A percentile compares a stretch with the other conserved stretches of the same genome.
Evolutionary conservation across 441 rosid genomes (phyloP).

Genomic region (Pelargonium cotyledonis): DNA sequence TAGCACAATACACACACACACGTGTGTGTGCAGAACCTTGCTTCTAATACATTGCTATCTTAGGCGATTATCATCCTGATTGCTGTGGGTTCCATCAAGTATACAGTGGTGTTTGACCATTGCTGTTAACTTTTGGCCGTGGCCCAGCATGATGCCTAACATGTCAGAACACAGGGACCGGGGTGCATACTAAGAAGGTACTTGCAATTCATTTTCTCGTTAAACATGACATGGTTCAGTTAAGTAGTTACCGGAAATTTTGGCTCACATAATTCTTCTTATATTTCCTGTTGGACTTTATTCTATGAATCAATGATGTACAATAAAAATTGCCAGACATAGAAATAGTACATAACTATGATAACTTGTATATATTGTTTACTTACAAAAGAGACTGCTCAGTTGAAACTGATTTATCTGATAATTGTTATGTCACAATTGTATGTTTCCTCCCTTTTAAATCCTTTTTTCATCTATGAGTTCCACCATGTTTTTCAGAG

Average conservation of each 20-base stretch:
- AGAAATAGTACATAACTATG: conserved; percentile 64
- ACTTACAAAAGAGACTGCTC: neutral
- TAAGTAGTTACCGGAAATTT: conserved; percentile 9
- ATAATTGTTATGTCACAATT: neutral
- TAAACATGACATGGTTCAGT: conserved; percentile 6
- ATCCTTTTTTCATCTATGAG: neutral
- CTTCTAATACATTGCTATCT: conserved; percentile 12
- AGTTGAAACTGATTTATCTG: too few species aligned
- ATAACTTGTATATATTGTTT: conserved; percentile 9
- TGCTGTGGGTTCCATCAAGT: conserved; percentile 81
- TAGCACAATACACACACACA: neutral
- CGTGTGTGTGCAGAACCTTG: conserved; percentile 4
- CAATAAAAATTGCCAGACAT: conserved; percentile 61
- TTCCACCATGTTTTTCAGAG: neutral
- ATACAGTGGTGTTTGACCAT: conserved; percentile 71
- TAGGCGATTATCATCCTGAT: conserved; percentile 21
- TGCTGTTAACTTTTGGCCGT: conserved; percentile 91
- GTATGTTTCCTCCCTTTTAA: neutral
- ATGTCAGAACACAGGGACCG: conserved; percentile 85
- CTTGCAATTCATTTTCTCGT: conserved; percentile 8
- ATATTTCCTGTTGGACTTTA: conserved; percentile 19
- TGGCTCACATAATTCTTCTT: conserved; percentile 30
- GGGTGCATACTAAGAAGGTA: conserved; percentile 85
- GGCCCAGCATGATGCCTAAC: conserved; percentile 52
- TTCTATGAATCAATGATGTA: conserved; percentile 16